Conservation (phyloP, 1,139 yeast species). For the Magnusiomyces suaveolens region DNA sequence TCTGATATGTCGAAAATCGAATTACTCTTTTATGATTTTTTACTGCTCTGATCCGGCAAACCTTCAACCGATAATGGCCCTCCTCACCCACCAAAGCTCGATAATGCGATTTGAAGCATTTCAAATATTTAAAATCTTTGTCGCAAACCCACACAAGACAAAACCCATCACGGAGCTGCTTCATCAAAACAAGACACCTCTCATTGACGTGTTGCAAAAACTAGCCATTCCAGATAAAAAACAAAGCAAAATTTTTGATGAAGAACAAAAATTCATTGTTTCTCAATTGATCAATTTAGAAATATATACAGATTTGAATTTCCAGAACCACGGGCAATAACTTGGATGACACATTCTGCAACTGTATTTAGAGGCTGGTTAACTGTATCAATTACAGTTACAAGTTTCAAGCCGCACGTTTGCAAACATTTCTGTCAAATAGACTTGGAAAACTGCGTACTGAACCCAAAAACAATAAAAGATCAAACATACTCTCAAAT, state of each 20-base stretch:
- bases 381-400: too few relatives aligned
- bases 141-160: conserved; percentile 87
- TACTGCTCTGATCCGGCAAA: conserved; percentile 78
- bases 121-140: conserved; percentile 82
- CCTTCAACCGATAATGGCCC: conserved; percentile 73
- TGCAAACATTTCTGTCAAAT: too few relatives aligned
- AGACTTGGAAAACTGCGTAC: too few relatives aligned
- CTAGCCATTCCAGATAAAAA: conserved; percentile 51
- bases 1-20: conserved; percentile 61
- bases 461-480: too few relatives aligned
- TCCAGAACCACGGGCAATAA: too few relatives aligned
- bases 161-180: conserved; percentile 72
- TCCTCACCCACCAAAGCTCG: conserved; percentile 79
- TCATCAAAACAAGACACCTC: conserved; percentile 68
- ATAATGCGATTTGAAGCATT: conserved; percentile 86
- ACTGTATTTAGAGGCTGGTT: too few relatives aligned
- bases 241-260: conserved; percentile 60
- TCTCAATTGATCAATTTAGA: conserved; percentile 60
- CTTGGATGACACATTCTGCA: too few relatives aligned
- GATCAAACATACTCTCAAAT: too few relatives aligned
- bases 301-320: too few relatives aligned
- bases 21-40: conserved; percentile 60
- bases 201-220: conserved; percentile 52
- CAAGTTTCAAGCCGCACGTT: too few relatives aligned
- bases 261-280: conserved; percentile 73